Conservation (phyloP, 768 basidiomycete genomes). For the Favolaschia claudopus region DNA sequence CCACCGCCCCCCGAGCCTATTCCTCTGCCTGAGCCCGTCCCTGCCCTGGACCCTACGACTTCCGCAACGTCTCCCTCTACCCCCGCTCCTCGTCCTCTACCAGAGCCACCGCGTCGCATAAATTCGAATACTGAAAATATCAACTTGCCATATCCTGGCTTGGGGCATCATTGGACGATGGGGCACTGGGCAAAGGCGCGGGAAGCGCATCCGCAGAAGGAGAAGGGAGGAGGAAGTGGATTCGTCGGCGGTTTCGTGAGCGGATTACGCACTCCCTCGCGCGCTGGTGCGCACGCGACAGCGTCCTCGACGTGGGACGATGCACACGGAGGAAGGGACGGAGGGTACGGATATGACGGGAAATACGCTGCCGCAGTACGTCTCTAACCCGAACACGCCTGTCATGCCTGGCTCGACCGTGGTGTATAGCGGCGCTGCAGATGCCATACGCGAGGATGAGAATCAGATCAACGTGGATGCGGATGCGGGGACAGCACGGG, state of each 20-base stretch:
- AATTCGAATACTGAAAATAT: constrained; percentile 17
- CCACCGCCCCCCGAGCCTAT: constrained; percentile 22
- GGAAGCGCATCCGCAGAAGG: constrained; percentile 1
- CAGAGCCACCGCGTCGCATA: constrained; percentile 14
- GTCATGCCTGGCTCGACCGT: neutral
- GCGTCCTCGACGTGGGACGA: constrained; percentile 16
- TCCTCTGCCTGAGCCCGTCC: constrained; percentile 19
- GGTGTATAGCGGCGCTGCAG: neutral
- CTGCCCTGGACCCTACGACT: neutral
- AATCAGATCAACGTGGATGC: constrained; percentile 4
- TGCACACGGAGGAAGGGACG: constrained; percentile 18
- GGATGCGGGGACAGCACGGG: constrained; percentile 2
- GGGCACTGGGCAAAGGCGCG: constrained; percentile 10
- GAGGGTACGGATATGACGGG: constrained; percentile 20
- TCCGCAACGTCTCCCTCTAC: too few species aligned
- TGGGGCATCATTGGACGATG: constrained; percentile 22
- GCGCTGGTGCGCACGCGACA: constrained; percentile 15
- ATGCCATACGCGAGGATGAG: neutral
- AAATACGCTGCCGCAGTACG: constrained; percentile 27
- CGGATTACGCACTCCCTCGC: constrained; percentile 24
- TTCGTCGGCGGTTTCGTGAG: constrained; percentile 12
- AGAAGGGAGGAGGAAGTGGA: neutral
- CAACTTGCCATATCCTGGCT: neutral
- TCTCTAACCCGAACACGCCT: constrained; percentile 23
- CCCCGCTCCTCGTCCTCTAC: constrained; percentile 16